Conservation (phyloP, 441 rosid genomes). For the Gossypium gossypioides region DNA sequence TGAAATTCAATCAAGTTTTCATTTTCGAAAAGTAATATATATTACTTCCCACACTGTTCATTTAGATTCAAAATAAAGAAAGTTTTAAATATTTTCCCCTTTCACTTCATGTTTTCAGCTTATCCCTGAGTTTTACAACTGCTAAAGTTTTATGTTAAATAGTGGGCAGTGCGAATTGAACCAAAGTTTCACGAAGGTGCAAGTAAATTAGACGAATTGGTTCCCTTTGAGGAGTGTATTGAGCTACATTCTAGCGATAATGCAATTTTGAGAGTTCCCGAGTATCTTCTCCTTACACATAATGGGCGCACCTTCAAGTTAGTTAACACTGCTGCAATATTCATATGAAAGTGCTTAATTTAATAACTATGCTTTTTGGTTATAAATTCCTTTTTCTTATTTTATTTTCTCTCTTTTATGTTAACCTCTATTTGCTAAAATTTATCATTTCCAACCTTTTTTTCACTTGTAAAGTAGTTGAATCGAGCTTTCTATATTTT, state of each 20-base stretch:
- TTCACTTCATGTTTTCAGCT: slow-evolving; percentile 4
- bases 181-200: slow-evolving; percentile 99
- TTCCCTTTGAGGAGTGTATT: slow-evolving; percentile 87
- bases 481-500: background rate
- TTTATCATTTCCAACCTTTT: background rate
- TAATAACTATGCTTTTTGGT: background rate
- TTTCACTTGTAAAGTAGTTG: slow-evolving; percentile 3
- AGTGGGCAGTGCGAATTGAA: slow-evolving; percentile 90
- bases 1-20: background rate
- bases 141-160: slow-evolving; percentile 26
- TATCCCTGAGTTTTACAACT: slow-evolving; percentile 15
- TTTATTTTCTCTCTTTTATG: background rate
- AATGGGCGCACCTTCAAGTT: slow-evolving; percentile 96
- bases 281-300: slow-evolving; percentile 77
- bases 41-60: background rate
- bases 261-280: slow-evolving; percentile 68
- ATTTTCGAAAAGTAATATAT: background rate
- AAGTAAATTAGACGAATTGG: slow-evolving; percentile 77
- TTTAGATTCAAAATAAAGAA: slow-evolving; percentile 1
- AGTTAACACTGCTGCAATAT: slow-evolving; percentile 33
- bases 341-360: background rate
- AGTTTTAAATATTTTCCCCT: background rate
- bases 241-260: slow-evolving; percentile 66
- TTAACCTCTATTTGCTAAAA: background rate
- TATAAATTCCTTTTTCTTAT: background rate